Conservation (phyloP, 169 alveolate species). For the Plasmodium sp. region DNA sequence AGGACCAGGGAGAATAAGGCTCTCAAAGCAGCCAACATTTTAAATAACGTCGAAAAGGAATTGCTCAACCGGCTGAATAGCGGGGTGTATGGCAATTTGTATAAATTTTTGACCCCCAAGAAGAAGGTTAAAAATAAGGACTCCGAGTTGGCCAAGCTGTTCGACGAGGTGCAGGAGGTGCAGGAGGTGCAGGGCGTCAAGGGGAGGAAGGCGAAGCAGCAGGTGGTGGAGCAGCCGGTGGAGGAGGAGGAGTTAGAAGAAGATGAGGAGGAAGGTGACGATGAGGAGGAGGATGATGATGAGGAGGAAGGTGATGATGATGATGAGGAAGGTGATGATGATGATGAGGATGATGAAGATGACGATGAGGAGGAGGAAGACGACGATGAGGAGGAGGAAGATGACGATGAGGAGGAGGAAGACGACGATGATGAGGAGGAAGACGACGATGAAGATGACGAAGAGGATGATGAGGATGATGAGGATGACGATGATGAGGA, state of each 20-base stretch:
- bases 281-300: conserved; percentile 4
- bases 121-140: conserved; percentile 62
- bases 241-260: conserved; percentile 16
- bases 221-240: background rate
- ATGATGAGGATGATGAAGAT: background rate
- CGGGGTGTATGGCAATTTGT: conserved; percentile 79
- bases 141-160: conserved; percentile 40
- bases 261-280: background rate
- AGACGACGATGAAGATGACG: background rate
- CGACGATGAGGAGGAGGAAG: background rate
- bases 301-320: conserved; percentile 16
- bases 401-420: background rate
- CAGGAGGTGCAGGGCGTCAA: conserved; percentile 15
- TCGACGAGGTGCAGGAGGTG: conserved; percentile 10
- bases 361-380: background rate
- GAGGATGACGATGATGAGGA: background rate
- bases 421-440: background rate
- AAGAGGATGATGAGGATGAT: background rate
- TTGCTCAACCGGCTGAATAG: conserved; percentile 93
- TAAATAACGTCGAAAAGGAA: conserved; percentile 96
- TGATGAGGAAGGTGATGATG: conserved; percentile 5
- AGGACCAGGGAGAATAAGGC: conserved; percentile 96
- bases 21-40: conserved; percentile 97
- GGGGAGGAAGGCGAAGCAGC: background rate
- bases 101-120: conserved; percentile 50